phyloP scores from a whole-genome alignment of 495 filamentous ascomycete genomes.

The Lineolata rhizophorae region DNA sequence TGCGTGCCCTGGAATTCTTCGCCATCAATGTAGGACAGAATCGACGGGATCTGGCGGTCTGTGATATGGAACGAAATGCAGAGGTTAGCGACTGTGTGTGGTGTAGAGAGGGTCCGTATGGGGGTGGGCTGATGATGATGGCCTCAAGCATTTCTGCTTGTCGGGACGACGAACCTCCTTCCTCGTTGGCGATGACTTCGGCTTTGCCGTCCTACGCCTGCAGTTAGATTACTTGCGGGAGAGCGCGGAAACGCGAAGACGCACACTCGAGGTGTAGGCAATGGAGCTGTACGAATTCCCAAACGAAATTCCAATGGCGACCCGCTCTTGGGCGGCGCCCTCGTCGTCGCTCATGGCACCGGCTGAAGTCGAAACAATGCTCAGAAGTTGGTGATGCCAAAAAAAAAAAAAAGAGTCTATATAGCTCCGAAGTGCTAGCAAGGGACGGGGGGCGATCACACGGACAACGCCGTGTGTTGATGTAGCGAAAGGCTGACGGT shows the following conservation, averaged over 20 bases:
- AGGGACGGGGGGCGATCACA: too few relatives aligned
- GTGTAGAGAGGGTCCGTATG: background rate
- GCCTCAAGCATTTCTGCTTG: background rate
- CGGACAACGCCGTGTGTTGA: too few relatives aligned
- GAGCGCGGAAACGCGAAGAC: constrained; percentile 8
- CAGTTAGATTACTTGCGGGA: background rate
- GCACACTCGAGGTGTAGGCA: constrained; percentile 51
- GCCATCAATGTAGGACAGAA: constrained; percentile 81
- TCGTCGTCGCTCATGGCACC: constrained; percentile 37
- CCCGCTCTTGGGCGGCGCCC: constrained; percentile 28
- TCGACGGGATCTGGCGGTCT: constrained; percentile 93
- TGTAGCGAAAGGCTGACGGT: too few relatives aligned
- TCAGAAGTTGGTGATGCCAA: too few relatives aligned
- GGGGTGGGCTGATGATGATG: background rate
- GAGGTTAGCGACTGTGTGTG: constrained; percentile 1
- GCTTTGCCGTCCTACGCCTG: constrained; percentile 58
- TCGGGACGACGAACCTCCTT: constrained; percentile 48
- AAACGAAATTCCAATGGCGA: constrained; percentile 89
- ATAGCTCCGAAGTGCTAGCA: too few relatives aligned
- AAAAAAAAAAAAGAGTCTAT: too few relatives aligned
- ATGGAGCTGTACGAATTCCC: constrained; percentile 97
- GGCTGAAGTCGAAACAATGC: too few relatives aligned
- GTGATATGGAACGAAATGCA: too few relatives aligned
- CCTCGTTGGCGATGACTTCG: constrained; percentile 96
- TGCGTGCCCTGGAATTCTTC: constrained; percentile 95